Conservation (phyloP, 2,329 filamentous ascomycete species). For the Sporothrix protearum region DNA sequence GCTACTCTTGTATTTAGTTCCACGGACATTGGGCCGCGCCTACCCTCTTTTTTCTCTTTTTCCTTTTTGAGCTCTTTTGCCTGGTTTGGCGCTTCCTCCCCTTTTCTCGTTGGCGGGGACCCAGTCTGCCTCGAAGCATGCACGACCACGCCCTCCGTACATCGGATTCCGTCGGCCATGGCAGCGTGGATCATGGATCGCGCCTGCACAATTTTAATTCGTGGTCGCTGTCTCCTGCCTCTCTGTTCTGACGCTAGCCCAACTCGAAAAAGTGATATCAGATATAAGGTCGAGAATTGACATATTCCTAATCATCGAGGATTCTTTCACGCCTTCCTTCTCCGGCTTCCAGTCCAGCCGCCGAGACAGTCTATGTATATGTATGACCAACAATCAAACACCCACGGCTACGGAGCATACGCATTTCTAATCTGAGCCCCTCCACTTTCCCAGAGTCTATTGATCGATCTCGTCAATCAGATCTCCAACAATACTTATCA, state of each 20-base stretch:
- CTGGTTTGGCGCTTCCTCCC: constrained; percentile 15
- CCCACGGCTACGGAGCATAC: background rate
- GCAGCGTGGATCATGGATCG: background rate
- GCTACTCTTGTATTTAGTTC: constrained; percentile 10
- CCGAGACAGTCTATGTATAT: background rate
- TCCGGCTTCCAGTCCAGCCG: background rate
- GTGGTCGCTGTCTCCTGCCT: background rate
- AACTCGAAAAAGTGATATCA: background rate
- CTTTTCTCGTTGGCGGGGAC: constrained; percentile 3
- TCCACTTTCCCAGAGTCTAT: background rate
- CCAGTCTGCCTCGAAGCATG: background rate
- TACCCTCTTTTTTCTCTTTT: background rate
- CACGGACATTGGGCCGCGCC: background rate
- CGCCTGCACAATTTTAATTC: background rate
- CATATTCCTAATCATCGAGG: background rate
- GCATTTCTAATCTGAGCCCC: background rate
- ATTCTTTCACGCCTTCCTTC: background rate
- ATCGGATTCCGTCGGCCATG: constrained; percentile 9
- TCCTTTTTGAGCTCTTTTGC: constrained; percentile 1
- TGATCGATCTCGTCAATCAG: background rate
- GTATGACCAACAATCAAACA: background rate
- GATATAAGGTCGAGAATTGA: background rate
- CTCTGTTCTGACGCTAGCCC: background rate
- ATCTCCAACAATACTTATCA: background rate
- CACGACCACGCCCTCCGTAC: constrained; percentile 12